Evolutionary conservation across 306 rosid genomes (phyloP).

Genomic region (Argentina anserina): DNA sequence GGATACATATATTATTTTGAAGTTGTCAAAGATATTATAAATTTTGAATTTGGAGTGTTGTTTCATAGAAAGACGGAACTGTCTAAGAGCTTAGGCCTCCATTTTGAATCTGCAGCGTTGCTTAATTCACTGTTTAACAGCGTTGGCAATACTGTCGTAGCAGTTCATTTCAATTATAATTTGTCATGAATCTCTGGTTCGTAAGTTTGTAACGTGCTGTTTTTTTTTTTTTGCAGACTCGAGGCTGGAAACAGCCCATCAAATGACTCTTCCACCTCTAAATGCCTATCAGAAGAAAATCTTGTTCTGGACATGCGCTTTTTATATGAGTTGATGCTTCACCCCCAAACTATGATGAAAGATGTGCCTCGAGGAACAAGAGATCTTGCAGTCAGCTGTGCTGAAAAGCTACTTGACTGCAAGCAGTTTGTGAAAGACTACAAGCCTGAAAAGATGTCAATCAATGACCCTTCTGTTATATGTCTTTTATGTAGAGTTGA

Average conservation of each 20-base stretch:
- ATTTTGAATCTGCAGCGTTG: no score
- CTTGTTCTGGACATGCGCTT: conserved; percentile 64
- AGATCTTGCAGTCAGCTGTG: conserved; percentile 53
- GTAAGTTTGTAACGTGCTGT: neutral
- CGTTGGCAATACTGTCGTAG: neutral
- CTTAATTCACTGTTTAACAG: neutral
- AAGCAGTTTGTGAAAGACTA: conserved; percentile 89
- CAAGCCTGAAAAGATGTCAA: conserved; percentile 35
- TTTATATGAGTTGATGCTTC: conserved; percentile 71
- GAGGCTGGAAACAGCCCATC: conserved; percentile 42
- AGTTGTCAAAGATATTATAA: neutral
- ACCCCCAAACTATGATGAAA: conserved; percentile 61
- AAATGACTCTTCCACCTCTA: conserved; percentile 33
- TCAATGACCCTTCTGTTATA: conserved; percentile 27
- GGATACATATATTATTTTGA: no score
- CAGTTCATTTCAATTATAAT: neutral
- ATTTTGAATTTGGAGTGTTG: neutral
- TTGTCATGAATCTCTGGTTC: conserved; percentile 2
- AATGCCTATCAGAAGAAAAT: conserved; percentile 57
- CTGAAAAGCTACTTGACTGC: conserved; percentile 86
- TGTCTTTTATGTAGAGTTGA: conserved; percentile 60
- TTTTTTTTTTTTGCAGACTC: conserved; percentile 58
- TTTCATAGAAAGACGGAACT: neutral
- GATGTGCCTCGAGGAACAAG: conserved; percentile 49
- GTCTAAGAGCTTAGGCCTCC: neutral